Evolutionary conservation across 2,329 filamentous ascomycete genomes (phyloP).

Genomic region (Corinectria fuckeliana): DNA sequence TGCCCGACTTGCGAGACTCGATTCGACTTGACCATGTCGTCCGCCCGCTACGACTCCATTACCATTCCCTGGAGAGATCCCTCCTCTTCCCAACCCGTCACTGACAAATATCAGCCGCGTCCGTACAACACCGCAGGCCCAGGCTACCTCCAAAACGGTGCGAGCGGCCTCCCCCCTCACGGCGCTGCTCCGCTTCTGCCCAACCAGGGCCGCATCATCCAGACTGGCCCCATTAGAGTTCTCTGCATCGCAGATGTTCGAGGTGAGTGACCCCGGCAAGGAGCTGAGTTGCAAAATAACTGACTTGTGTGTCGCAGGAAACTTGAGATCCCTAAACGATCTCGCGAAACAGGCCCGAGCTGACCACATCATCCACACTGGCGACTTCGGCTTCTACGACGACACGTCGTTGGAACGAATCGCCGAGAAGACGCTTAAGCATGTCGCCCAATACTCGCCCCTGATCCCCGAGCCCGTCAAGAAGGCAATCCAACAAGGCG

Average conservation of each 20-base stretch:
- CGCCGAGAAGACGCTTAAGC: constrained; percentile 97
- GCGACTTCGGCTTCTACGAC: constrained; percentile 99
- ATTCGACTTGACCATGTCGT: constrained; percentile 10
- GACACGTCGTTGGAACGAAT: constrained; percentile 94
- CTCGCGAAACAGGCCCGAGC: constrained; percentile 93
- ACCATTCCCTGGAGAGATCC: constrained; percentile 4
- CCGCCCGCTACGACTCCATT: background rate
- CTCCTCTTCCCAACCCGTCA: constrained; percentile 18
- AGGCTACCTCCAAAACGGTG: constrained; percentile 70
- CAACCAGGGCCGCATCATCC: constrained; percentile 71
- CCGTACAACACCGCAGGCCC: constrained; percentile 59
- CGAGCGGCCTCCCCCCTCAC: constrained; percentile 57
- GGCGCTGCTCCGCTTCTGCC: constrained; percentile 70
- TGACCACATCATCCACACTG: constrained; percentile 98
- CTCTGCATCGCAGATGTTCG: constrained; percentile 76
- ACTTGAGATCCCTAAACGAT: constrained; percentile 93
- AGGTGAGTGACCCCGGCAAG: constrained; percentile 53
- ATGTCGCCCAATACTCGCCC: constrained; percentile 98
- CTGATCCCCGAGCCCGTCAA: constrained; percentile 81
- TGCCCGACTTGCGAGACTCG: constrained; percentile 6
- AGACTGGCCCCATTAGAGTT: constrained; percentile 70
- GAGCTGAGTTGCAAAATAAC: constrained; percentile 24
- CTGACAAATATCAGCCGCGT: constrained; percentile 46
- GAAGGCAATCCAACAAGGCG: constrained; percentile 69
- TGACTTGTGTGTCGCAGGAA: constrained; percentile 66